phyloP scores from a whole-genome alignment of 805 yeast species.

The Dipodascopsis uninucleata region DNA sequence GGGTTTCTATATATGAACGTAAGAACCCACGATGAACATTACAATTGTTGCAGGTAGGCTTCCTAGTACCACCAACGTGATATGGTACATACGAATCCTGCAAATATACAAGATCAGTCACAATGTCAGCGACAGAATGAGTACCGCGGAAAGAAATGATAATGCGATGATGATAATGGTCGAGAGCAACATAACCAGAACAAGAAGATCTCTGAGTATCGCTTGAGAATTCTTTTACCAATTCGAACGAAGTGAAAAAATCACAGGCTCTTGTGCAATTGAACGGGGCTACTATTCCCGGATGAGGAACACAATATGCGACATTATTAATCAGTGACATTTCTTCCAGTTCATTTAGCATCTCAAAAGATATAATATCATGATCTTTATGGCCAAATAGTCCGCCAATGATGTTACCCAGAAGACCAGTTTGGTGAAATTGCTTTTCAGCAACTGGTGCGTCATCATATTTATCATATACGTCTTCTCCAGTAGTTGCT shows the following conservation, averaged over 20 bases:
- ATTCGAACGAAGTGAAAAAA: constrained; percentile 18
- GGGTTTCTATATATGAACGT: constrained; percentile 40
- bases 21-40: constrained; percentile 64
- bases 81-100: constrained; percentile 22
- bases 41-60: constrained; percentile 47
- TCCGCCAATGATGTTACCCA: constrained; percentile 7
- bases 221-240: constrained; percentile 23
- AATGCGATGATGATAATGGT: constrained; percentile 37
- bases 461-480: constrained; percentile 1
- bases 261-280: constrained; percentile 30
- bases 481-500: constrained; percentile 4
- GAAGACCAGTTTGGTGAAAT: no score
- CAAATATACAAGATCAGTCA: constrained; percentile 48
- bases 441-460: constrained; percentile 8
- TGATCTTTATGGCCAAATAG: constrained; percentile 14
- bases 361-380: constrained; percentile 15
- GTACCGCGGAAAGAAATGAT: constrained; percentile 61
- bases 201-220: constrained; percentile 21
- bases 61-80: constrained; percentile 5
- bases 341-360: constrained; percentile 19
- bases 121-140: constrained; percentile 57
- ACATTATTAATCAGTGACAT: constrained; percentile 22
- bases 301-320: constrained; percentile 29
- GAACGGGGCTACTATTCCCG: constrained; percentile 29
- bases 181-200: constrained; percentile 38